Evolutionary conservation across 768 basidiomycete species (phyloP), one percentile per base, ranked within the genome.

Genomic region (Rossbeevera mucosa): DNA sequence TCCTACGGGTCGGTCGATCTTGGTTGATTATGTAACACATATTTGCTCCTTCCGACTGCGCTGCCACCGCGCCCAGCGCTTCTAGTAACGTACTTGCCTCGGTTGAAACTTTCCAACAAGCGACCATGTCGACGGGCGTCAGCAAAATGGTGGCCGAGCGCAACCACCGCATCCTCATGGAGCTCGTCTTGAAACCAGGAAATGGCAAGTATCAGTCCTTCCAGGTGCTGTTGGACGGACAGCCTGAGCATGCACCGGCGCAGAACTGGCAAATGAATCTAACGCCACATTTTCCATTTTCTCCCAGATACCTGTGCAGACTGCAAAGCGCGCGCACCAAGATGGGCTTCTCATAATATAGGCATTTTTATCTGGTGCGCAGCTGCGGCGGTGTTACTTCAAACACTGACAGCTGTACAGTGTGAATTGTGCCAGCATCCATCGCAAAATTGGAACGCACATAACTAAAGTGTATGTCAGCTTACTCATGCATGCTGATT

Each of bases 401-500:
- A 45, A 40, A 51, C 29, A 53, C 55, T 53, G 26, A 56, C 46
- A 41, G 28, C 31, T 47, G 47, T 56, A 30, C 54, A 94, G 93
- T 61, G 77, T 92, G 40, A 81, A 80, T 59, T 97, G 94, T 65
- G 94, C 94, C 14, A 87, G 88, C 53, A 82, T 95, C 47, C 94
- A 97, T 73, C 80, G 94, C 48, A 95, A 94, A 75, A 85, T 97
- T 53, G 94, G 94, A 2, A 94, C 91, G 5, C 94, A 97, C 67
- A 77, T 93, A 58, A 83, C 88, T 0, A 94, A 96, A 82, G 90
- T 97, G 91, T 94, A 76, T 65, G 81, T 76, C 26, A 46, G 7
- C 30, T 52, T 25, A n/a, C 53, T 44, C 44, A 30, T 16, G 16
- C 42, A 24, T n/a, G 30, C 24, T 7, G 30, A 9, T 42, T 49